Conservation (phyloP, 495 filamentous ascomycete genomes). For the Bathelium albidoporum region DNA sequence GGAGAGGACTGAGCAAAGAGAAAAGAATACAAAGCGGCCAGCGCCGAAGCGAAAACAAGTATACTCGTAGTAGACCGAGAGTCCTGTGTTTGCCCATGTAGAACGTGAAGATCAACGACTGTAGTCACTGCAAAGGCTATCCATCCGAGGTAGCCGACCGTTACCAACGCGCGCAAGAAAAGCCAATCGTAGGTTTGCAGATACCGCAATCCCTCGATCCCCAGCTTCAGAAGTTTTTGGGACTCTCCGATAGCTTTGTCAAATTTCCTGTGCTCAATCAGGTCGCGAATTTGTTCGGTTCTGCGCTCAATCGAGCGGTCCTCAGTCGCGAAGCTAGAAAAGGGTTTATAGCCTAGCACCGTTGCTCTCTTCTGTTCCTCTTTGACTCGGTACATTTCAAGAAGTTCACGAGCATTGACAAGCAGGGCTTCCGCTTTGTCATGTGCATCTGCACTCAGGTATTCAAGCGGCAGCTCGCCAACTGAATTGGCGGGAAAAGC, state of each 20-base stretch:
- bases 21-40: conserved; percentile 64
- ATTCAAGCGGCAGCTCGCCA: conserved; percentile 80
- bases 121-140: conserved; percentile 90
- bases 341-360: conserved; percentile 69
- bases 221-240: conserved; percentile 61
- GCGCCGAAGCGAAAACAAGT: conserved; percentile 62
- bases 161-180: conserved; percentile 88
- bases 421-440: conserved; percentile 79
- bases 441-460: conserved; percentile 55
- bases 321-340: conserved; percentile 47
- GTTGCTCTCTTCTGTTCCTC: conserved; percentile 71
- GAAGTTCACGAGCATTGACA: conserved; percentile 76
- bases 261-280: conserved; percentile 57
- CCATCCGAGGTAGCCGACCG: conserved; percentile 91
- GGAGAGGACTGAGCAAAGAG: conserved; percentile 72
- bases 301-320: conserved; percentile 56
- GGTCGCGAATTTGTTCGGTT: conserved; percentile 52
- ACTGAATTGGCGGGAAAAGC: conserved; percentile 96
- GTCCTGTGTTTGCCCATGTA: conserved; percentile 59
- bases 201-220: conserved; percentile 80
- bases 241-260: conserved; percentile 68
- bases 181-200: conserved; percentile 97
- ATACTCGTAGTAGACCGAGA: conserved; percentile 52
- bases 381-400: conserved; percentile 97
- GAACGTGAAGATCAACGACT: conserved; percentile 79